Conservation (phyloP, 2,329 filamentous ascomycete species). For the Talaromyces sp. region DNA sequence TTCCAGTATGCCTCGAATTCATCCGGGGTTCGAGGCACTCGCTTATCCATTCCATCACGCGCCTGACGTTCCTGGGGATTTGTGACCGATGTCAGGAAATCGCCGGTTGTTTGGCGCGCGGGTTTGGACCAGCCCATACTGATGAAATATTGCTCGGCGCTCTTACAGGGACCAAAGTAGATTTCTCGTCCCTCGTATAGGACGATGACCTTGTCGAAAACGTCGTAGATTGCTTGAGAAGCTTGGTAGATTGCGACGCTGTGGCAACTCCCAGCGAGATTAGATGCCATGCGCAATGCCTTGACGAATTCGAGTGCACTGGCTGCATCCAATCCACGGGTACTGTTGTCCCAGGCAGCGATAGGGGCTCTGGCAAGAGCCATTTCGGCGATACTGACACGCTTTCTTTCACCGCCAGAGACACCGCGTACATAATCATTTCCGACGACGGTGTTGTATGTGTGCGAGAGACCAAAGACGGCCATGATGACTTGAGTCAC, state of each 20-base stretch:
- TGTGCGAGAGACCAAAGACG: constrained; percentile 70
- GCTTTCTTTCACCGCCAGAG: constrained; percentile 69
- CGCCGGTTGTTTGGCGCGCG: constrained; percentile 67
- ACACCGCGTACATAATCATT: constrained; percentile 71
- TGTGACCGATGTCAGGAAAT: constrained; percentile 75
- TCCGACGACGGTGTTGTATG: constrained; percentile 70
- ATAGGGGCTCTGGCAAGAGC: constrained; percentile 61
- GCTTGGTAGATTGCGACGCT: constrained; percentile 71
- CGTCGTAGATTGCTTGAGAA: constrained; percentile 47
- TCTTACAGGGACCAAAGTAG: constrained; percentile 62
- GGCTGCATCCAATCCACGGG: constrained; percentile 67
- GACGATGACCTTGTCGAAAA: constrained; percentile 66
- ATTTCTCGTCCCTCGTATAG: constrained; percentile 67
- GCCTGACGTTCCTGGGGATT: constrained; percentile 57
- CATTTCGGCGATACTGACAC: constrained; percentile 78
- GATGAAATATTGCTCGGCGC: constrained; percentile 66
- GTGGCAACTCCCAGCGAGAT: constrained; percentile 60
- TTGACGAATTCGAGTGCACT: constrained; percentile 71
- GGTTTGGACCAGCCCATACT: constrained; percentile 69
- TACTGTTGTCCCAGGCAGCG: constrained; percentile 75
- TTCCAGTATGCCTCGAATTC: constrained; percentile 55
- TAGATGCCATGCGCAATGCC: constrained; percentile 60
- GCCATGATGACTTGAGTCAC: constrained; percentile 66
- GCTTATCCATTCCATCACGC: constrained; percentile 55
- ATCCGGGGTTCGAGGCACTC: constrained; percentile 52